These are phyloP conservation scores for Penicillium canariense DNA, from an alignment of 495 filamentous ascomycete species.

Conservation along the genomic window DNA sequence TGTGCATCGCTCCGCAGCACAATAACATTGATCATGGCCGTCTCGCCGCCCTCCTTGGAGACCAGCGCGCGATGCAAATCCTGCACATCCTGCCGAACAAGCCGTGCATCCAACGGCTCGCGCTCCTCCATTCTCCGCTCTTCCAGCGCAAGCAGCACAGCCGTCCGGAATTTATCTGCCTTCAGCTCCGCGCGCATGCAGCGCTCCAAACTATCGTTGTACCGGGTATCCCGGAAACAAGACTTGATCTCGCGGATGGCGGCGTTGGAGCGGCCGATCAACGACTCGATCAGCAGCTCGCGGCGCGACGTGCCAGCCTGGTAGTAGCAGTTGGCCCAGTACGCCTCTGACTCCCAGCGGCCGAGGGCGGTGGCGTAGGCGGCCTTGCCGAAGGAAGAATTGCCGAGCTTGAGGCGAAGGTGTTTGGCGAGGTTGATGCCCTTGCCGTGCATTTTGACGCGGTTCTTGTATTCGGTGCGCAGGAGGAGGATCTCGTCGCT, in stretches of 20 bases:
- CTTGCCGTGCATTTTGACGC: constrained; percentile 76
- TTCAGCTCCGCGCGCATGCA: constrained; percentile 91
- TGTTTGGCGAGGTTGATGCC: constrained; percentile 97
- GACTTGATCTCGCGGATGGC: constrained; percentile 91
- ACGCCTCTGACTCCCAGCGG: constrained; percentile 88
- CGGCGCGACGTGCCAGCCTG: constrained; percentile 80
- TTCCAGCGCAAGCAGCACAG: constrained; percentile 81
- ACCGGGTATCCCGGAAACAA: constrained; percentile 90
- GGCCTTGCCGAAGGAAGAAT: constrained; percentile 79
- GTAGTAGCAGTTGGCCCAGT: constrained; percentile 99
- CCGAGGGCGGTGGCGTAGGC: constrained; percentile 89
- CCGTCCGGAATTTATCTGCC: constrained; percentile 90
- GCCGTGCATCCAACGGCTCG: constrained; percentile 51
- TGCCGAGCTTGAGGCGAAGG: constrained; percentile 71
- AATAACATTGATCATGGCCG: constrained; percentile 83
- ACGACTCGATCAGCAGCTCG: constrained; percentile 85
- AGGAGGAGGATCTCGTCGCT: constrained; percentile 84
- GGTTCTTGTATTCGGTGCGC: constrained; percentile 82
- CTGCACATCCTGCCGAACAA: constrained; percentile 69
- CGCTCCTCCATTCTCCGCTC: constrained; percentile 78
- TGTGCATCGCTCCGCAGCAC: constrained; percentile 76
- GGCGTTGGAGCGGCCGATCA: constrained; percentile 83
- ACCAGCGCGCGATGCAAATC: constrained; percentile 67
- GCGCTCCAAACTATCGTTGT: constrained; percentile 72
- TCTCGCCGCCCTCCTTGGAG: constrained; percentile 80